These are phyloP conservation scores for Colletotrichum tropicale DNA, from an alignment of 2,329 filamentous ascomycete genomes.

Conservation along the genomic window DNA sequence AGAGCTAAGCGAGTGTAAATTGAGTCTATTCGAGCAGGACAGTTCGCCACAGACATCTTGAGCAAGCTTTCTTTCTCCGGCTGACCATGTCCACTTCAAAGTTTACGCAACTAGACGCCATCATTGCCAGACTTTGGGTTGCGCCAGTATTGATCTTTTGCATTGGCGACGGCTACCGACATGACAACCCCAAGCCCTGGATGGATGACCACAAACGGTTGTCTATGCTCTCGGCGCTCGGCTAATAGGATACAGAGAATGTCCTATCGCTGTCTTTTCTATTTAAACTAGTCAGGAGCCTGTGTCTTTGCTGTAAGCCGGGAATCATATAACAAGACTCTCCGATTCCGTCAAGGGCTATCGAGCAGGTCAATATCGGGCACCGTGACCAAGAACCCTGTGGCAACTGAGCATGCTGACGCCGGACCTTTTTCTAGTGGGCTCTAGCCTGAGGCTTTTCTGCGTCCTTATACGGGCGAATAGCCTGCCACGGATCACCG, in stretches of 20 bases:
- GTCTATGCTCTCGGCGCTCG: accelerated
- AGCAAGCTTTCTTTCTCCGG: neutral
- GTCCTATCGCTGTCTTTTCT: accelerated
- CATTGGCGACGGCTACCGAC: neutral
- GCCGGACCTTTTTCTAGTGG: accelerated
- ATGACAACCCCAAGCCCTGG: neutral
- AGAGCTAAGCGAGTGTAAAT: neutral
- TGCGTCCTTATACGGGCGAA: neutral
- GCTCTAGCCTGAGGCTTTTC: accelerated
- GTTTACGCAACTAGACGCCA: neutral
- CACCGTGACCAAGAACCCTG: neutral
- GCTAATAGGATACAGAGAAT: accelerated
- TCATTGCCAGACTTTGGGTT: neutral
- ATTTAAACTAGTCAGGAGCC: neutral
- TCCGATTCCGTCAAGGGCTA: no score
- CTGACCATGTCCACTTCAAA: neutral
- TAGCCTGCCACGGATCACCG: accelerated
- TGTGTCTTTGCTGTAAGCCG: no score
- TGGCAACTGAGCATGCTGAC: neutral
- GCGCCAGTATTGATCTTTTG: neutral
- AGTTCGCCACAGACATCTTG: neutral
- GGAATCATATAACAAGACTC: no score
- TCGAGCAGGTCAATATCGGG: neutral
- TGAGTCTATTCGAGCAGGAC: neutral
- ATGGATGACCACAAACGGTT: neutral